Conservation (phyloP, 169 alveolate species). For the Cyclospora cayetanensis region DNA sequence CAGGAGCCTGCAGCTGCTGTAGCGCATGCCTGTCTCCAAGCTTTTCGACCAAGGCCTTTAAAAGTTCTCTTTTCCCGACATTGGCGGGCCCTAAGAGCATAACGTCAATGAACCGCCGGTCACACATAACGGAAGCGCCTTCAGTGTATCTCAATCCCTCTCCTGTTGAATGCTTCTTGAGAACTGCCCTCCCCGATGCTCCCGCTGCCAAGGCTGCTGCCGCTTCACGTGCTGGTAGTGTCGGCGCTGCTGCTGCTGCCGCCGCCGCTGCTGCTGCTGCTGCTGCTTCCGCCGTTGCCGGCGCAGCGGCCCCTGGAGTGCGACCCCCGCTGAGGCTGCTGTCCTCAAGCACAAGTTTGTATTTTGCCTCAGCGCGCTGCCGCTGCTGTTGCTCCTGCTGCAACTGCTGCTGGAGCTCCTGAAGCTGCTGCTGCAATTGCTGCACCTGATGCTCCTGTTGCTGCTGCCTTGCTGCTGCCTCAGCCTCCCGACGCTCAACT, state of each 20-base stretch:
- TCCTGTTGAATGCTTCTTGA: not conserved
- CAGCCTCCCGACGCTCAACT: not conserved
- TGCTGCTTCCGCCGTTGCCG: not conserved
- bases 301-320: not conserved
- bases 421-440: not conserved
- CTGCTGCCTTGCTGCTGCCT: not conserved
- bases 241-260: not conserved
- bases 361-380: constrained; percentile 15
- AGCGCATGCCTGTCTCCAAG: not conserved
- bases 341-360: constrained; percentile 7
- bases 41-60: not conserved
- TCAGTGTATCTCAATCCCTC: not conserved
- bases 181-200: not conserved
- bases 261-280: not conserved
- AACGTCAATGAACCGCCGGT: constrained; percentile 64
- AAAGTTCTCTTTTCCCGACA: constrained; percentile 73
- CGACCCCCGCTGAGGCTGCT: not conserved
- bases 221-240: not conserved
- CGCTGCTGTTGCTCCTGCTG: not conserved
- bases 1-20: constrained; percentile 6
- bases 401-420: not conserved
- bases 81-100: constrained; percentile 74
- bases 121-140: not conserved
- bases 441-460: not conserved
- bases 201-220: not conserved